Evolutionary conservation across 2,329 filamentous ascomycete species (phyloP).

Genomic region (Thelonectria discophora): DNA sequence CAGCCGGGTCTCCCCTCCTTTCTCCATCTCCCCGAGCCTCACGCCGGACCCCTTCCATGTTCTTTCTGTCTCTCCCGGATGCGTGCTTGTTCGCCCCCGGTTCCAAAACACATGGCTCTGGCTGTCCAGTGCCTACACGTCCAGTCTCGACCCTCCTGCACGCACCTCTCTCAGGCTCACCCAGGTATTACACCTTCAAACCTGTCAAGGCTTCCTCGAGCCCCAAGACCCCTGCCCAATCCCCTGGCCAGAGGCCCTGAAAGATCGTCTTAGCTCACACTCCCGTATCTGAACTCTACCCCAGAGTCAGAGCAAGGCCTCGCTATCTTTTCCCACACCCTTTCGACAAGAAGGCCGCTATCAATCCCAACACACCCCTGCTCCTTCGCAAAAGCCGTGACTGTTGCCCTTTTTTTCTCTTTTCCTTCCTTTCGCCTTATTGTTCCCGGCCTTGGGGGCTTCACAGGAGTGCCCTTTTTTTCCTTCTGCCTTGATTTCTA

Average conservation of each 20-base stretch:
- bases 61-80: neutral
- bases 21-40: conserved; percentile 18
- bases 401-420: neutral
- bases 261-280: too few relatives aligned
- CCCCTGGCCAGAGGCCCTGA: too few relatives aligned
- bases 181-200: conserved; percentile 13
- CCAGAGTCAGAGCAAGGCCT: too few relatives aligned
- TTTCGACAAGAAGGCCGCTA: too few relatives aligned
- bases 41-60: neutral
- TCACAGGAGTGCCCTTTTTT: too few relatives aligned
- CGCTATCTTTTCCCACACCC: too few relatives aligned
- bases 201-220: conserved; percentile 13
- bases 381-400: conserved; percentile 5
- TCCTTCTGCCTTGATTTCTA: too few relatives aligned
- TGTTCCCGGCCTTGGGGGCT: conserved; percentile 18
- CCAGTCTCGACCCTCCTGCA: neutral
- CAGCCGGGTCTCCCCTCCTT: conserved; percentile 6
- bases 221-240: neutral
- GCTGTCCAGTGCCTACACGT: neutral
- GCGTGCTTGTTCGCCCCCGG: too few relatives aligned
- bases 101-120: too few relatives aligned
- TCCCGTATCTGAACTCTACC: conserved; percentile 39
- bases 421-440: conserved; percentile 20
- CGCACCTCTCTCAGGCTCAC: neutral
- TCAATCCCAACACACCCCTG: conserved; percentile 34